phyloP scores from a whole-genome alignment of 352 stramenopile species.

The Globisporangium nunn region DNA sequence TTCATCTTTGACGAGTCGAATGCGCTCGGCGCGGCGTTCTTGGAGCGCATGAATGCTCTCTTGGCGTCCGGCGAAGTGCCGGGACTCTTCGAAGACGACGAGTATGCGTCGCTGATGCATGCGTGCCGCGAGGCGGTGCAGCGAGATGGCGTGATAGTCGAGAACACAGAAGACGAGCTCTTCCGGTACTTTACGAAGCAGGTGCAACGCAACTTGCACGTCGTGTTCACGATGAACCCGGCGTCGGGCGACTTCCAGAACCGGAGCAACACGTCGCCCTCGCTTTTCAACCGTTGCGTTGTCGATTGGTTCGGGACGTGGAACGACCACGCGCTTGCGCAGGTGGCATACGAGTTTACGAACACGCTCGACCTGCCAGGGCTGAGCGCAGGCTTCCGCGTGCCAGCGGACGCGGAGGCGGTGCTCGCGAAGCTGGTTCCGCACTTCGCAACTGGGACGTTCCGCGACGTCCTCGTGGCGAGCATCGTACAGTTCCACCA shows the following conservation, averaged over 20 bases:
- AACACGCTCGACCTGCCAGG: constrained; percentile 92
- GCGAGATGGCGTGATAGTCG: constrained; percentile 82
- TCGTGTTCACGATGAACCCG: constrained; percentile 99
- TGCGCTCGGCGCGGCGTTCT: constrained; percentile 96
- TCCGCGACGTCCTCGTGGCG: constrained; percentile 73
- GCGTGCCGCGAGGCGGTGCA: constrained; percentile 93
- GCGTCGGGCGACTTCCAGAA: constrained; percentile 94
- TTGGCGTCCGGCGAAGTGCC: constrained; percentile 99
- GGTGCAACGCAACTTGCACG: constrained; percentile 99
- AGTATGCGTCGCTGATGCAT: constrained; percentile 96
- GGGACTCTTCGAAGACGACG: constrained; percentile 99
- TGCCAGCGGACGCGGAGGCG: constrained; percentile 37
- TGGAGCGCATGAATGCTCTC: constrained; percentile 99
- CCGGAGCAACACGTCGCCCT: constrained; percentile 97
- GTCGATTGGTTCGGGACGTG: constrained; percentile 99
- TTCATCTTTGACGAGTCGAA: constrained; percentile 99
- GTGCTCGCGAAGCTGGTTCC: constrained; percentile 53
- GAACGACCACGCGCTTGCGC: constrained; percentile 95
- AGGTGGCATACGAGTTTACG: constrained; percentile 98
- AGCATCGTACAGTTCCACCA: constrained; percentile 88
- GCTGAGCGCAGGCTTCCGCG: constrained; percentile 53
- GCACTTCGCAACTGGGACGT: constrained; percentile 59
- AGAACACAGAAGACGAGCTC: constrained; percentile 93
- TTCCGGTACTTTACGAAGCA: constrained; percentile 96
- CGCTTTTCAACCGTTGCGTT: constrained; percentile 99